Percentiles rank a stretch among this genome's conserved stretches.
phyloP scores from a whole-genome alignment of 257 asterid genomes.

The Pogostemon cablin region DNA sequence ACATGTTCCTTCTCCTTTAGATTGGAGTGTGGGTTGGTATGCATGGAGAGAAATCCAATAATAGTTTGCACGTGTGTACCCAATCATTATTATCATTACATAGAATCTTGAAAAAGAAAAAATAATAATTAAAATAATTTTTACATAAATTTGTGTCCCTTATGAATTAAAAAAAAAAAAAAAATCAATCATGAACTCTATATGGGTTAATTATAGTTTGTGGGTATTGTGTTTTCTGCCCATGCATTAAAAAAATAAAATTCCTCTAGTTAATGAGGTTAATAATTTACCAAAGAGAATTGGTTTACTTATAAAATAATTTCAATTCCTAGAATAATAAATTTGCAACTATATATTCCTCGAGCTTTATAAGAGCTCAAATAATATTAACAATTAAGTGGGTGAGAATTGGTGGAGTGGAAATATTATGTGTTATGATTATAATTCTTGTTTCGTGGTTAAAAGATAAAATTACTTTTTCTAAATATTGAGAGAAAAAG shows the following conservation, averaged over 20 bases:
- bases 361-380: too few species aligned
- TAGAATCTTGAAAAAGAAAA: constrained; percentile 20
- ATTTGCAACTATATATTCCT: too few species aligned
- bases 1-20: background rate
- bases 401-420: too few species aligned
- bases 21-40: constrained; percentile 38
- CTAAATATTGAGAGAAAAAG: constrained; percentile 41
- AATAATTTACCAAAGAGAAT: too few species aligned
- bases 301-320: too few species aligned
- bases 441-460: constrained; percentile 35
- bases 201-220: background rate
- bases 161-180: background rate
- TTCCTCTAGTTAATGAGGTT: too few species aligned
- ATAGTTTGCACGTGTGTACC: constrained; percentile 40
- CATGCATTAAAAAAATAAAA: too few species aligned
- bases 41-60: constrained; percentile 33
- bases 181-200: background rate
- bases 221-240: too few species aligned
- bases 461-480: constrained; percentile 43
- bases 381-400: too few species aligned
- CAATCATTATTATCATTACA: constrained; percentile 39
- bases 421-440: too few species aligned
- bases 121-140: background rate
- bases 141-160: background rate
- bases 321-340: too few species aligned